Conservation (phyloP, 1,284 basidiomycete genomes). For the Boletus hoseneyae region DNA sequence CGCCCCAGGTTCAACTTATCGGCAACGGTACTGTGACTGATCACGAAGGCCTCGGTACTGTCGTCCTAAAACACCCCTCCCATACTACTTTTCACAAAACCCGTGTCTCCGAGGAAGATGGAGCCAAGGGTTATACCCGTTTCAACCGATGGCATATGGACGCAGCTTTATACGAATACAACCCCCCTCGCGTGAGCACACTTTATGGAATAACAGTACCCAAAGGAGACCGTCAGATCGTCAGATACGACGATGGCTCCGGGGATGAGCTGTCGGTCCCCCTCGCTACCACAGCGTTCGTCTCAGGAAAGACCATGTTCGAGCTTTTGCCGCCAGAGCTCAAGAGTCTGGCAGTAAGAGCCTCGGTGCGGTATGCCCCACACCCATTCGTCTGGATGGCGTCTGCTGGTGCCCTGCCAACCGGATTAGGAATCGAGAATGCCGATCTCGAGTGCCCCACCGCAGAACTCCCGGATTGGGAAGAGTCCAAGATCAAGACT, state of each 20-base stretch:
- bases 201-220: constrained; percentile 82
- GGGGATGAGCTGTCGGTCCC: constrained; percentile 82
- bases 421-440: constrained; percentile 67
- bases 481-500: constrained; percentile 61
- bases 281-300: constrained; percentile 83
- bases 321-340: constrained; percentile 69
- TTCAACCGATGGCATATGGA: constrained; percentile 97
- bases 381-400: constrained; percentile 81
- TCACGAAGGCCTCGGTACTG: constrained; percentile 74
- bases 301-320: constrained; percentile 83
- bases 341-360: constrained; percentile 80
- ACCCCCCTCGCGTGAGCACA: constrained; percentile 87
- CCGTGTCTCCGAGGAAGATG: constrained; percentile 73
- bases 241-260: constrained; percentile 87
- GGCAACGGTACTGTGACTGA: constrained; percentile 74
- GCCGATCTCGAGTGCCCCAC: constrained; percentile 61
- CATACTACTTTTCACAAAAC: constrained; percentile 91
- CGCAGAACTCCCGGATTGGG: constrained; percentile 62
- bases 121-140: constrained; percentile 70
- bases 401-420: constrained; percentile 56
- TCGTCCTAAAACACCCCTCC: constrained; percentile 74
- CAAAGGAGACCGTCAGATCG: constrained; percentile 60
- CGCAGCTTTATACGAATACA: constrained; percentile 85
- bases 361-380: constrained; percentile 63
- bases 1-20: constrained; percentile 85